A percentile compares a stretch with the other conserved stretches of the same genome.
phyloP scores from a whole-genome alignment of 2,329 filamentous ascomycete species.

The Arthrobotrys pseudoclavata region DNA sequence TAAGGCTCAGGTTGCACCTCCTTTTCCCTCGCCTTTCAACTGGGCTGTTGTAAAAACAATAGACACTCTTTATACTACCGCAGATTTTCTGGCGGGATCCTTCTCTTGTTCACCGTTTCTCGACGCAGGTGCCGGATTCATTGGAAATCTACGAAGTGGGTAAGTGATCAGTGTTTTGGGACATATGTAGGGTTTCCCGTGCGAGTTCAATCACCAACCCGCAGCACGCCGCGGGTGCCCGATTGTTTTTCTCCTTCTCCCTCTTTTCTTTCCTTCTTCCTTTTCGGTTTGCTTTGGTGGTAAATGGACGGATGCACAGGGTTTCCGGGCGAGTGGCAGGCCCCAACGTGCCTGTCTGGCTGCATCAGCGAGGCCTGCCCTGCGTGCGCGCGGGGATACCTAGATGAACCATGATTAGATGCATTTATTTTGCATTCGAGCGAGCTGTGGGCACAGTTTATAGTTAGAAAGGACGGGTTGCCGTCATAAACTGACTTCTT shows the following conservation, averaged over 20 bases:
- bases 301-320: conserved; percentile 21
- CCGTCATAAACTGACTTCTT: conserved; percentile 45
- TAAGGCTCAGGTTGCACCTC: conserved; percentile 48
- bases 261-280: neutral
- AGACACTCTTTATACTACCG: conserved; percentile 32
- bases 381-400: conserved; percentile 25
- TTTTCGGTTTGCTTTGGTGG: conserved; percentile 9
- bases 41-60: conserved; percentile 25
- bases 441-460: conserved; percentile 6
- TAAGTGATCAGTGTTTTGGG: conserved; percentile 28
- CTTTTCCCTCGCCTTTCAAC: conserved; percentile 19
- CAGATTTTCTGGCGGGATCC: conserved; percentile 35
- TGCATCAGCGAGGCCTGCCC: conserved; percentile 25
- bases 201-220: conserved; percentile 27
- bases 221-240: conserved; percentile 30
- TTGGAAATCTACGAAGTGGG: conserved; percentile 25
- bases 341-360: conserved; percentile 21
- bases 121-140: conserved; percentile 49
- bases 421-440: conserved; percentile 19
- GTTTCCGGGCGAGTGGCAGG: conserved; percentile 25
- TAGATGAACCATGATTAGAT: conserved; percentile 5
- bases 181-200: conserved; percentile 18
- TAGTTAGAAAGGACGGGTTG: conserved; percentile 8
- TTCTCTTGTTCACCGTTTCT: conserved; percentile 7
- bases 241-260: conserved; percentile 13